Base-by-base conservation (phyloP, 495 filamentous ascomycete species). In the Daldinia decipiens region DNA sequence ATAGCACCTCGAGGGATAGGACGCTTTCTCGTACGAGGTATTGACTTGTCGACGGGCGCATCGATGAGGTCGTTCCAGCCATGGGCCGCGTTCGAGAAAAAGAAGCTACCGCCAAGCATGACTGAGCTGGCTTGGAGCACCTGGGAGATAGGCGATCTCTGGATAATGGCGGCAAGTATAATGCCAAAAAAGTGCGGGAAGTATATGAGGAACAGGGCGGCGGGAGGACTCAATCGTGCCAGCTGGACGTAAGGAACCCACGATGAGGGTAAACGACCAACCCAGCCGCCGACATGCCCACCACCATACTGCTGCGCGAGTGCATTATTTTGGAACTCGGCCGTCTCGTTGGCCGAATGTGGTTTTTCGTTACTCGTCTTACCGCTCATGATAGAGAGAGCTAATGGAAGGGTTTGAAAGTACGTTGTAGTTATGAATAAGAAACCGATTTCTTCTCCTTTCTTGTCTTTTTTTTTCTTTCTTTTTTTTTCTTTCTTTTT, bases 11-110 rank as follows among this genome's bases (percentile, higher is more conserved):
- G 76, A 0, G 80, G 74, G 39, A 83, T 79, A 9, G 81, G 81
- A 0, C 81, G 74, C 32, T 68, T 76, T 38, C 70, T 68, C 27
- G 79, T 82, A 19, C 81, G 79, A 5, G 68, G 55, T 47, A 82
- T 74, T 3, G 68, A 60, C 9, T 67, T 65, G 65, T 83, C 81
- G 40, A 83, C 62, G 19, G 74, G 76, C 11, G 78, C 78, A 60
- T 83, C 80, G 71, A 81, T 65, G 21, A 82, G 75, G 71, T 82
- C 81, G 72, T 83, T 82, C 79, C 79, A 82, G 31, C 76, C 77
- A 72, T 80, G 77, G 5, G 74, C 74, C 1, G 80, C 78, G 68
- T 80, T 81, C 53, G 74, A 77, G 67, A 80, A 75, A 73, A 84
- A 82, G 74, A 84, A 79, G 69, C 70, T 76, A 52, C 77, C 77